A percentile compares a stretch with the other conserved stretches of the same genome.
phyloP scores from a whole-genome alignment of 1,139 yeast species.

The Suhomyces maxii region DNA sequence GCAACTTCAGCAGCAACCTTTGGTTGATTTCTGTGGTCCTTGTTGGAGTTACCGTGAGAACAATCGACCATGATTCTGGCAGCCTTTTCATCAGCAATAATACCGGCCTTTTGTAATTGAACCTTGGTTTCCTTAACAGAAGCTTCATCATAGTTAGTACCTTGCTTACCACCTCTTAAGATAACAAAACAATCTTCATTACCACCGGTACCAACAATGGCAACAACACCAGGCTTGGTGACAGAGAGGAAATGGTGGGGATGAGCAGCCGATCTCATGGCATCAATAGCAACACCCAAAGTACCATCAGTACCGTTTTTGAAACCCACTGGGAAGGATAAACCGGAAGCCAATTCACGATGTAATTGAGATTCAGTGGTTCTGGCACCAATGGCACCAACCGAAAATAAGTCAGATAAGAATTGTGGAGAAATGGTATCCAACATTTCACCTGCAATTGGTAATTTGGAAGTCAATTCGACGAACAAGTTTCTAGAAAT shows the following conservation, averaged over 20 bases:
- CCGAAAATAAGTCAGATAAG: slow-evolving; percentile 82
- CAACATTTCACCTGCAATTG: slow-evolving; percentile 96
- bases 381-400: slow-evolving; percentile 98
- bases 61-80: slow-evolving; percentile 93
- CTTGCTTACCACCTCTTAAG: slow-evolving; percentile 91
- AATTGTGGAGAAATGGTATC: slow-evolving; percentile 97
- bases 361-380: slow-evolving; percentile 97
- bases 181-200: slow-evolving; percentile 88
- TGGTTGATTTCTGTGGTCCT: slow-evolving; percentile 91
- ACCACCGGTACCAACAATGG: slow-evolving; percentile 94
- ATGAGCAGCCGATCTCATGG: slow-evolving; percentile 86
- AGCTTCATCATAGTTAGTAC: slow-evolving; percentile 83
- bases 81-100: slow-evolving; percentile 24
- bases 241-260: slow-evolving; percentile 94
- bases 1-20: slow-evolving; percentile 81
- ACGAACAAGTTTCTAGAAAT: slow-evolving; percentile 86
- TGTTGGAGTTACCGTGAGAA: slow-evolving; percentile 92
- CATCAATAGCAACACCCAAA: slow-evolving; percentile 89
- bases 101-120: slow-evolving; percentile 51
- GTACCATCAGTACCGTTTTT: slow-evolving; percentile 97
- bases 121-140: slow-evolving; percentile 69
- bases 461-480: slow-evolving; percentile 70
- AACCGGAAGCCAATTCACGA: slow-evolving; percentile 92
- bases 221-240: slow-evolving; percentile 88
- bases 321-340: slow-evolving; percentile 96